Base-by-base conservation (phyloP, 2,329 filamentous ascomycete genomes). In the Clonostachys byssicola region DNA sequence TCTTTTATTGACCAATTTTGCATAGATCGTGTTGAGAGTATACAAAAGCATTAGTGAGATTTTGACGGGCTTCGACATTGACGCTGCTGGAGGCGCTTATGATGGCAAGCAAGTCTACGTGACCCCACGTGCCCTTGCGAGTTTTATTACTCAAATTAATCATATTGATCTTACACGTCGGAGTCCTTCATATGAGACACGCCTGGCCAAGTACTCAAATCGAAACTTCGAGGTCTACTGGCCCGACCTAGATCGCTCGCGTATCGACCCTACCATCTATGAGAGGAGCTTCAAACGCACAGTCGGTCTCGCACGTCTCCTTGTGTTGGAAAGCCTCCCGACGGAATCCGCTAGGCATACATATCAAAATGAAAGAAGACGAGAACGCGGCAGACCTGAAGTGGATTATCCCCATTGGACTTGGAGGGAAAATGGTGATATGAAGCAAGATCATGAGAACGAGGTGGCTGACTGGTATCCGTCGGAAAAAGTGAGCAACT, bases 171-270 rank as follows among this genome's bases (percentile, higher is more conserved):
- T 95, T 34, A 84, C 81, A 5, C 80, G 90, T 17, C 82, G 90
- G 39, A 92, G 88, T 17, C 89, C 89, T 0, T 94, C 89, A 0
- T 95, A 95, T 55, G 90, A 95, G 60, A 95, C 89, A 54, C 83
- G 90, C 12, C 75, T 95, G 13, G 89, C 88, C 14, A 95, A 95
- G 63, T 92, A 95, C 63, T 88, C 86, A 12, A 88, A 88, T 58
- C 76, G 89, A 40, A 88, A 89, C n/a, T 95, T 95, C 53, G 90
- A 95, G 64, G 81, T 92, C 1, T 86, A 88, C 61, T 95, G 88
- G 83, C 77, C 85, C 2, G 74, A 82, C 10, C 73, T 95, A 12
- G 85, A 94, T 52, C 81, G 89, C 17, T 79, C 80, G n/a, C 78
- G 80, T 10, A 72, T 95, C 46, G 89, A 95, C 56, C 90, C 90